These are phyloP conservation scores for Ustilago shanxiensis DNA, from an alignment of 1,284 basidiomycete genomes.

Conservation along the genomic window DNA sequence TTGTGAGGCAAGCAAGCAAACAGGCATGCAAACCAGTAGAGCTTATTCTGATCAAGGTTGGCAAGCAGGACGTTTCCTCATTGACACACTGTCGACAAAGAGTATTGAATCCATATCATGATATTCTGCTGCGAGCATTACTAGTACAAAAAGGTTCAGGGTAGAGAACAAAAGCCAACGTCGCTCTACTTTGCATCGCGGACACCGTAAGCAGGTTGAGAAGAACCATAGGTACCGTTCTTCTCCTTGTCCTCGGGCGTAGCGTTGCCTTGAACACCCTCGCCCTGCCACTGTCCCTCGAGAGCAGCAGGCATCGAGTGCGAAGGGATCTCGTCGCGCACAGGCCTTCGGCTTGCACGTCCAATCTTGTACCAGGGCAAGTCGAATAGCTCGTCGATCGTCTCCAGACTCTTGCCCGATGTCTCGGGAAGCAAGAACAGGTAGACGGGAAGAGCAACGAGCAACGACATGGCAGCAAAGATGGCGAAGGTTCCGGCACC, in stretches of 20 bases:
- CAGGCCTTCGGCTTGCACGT: slow-evolving; percentile 38
- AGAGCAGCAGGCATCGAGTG: slow-evolving; percentile 55
- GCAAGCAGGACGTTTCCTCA: too few species aligned
- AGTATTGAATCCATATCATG: neutral
- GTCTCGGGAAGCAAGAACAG: slow-evolving; percentile 52
- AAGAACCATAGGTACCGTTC: slow-evolving; percentile 13
- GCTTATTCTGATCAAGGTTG: too few species aligned
- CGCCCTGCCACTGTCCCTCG: slow-evolving; percentile 32
- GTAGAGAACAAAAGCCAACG: neutral
- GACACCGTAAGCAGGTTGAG: slow-evolving; percentile 20
- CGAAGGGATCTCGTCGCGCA: slow-evolving; percentile 41
- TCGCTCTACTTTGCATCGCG: slow-evolving; percentile 36
- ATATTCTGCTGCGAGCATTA: neutral
- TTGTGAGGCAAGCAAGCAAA: too few species aligned
- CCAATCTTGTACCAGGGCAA: slow-evolving; percentile 55
- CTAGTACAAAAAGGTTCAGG: neutral
- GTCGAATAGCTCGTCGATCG: slow-evolving; percentile 52
- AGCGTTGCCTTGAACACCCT: neutral
- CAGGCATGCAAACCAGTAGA: too few species aligned
- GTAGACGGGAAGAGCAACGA: slow-evolving; percentile 43
- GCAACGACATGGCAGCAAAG: slow-evolving; percentile 39
- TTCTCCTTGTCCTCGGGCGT: slow-evolving; percentile 41
- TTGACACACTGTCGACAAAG: too few species aligned
- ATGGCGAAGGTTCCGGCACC: slow-evolving; percentile 47
- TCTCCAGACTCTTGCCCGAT: slow-evolving; percentile 50